Evolutionary conservation across 2,329 filamentous ascomycete genomes (phyloP), one percentile per base, ranked within the genome.

Genomic region (Aquanectria penicillioides): DNA sequence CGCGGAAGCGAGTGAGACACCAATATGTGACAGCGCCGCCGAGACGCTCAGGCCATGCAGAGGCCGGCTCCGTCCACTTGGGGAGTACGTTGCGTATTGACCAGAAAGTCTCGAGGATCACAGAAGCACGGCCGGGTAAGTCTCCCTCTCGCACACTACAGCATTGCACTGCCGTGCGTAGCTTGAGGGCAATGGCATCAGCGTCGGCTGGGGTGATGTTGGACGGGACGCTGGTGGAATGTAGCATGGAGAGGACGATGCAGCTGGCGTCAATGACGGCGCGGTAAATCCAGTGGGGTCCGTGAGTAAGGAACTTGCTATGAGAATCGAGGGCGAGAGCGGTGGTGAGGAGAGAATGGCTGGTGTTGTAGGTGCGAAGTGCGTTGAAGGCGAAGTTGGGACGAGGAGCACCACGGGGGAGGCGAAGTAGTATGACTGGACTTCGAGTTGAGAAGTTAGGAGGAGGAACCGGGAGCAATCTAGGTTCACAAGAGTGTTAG

Each of bases 381-480:
- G 81, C 70, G 64, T 83, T 79, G 44, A 79, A 73, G 57, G 76
- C 78, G 53, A 83, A 74, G 11, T 68, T 62, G 17, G 70, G 65
- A 71, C 73, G 34, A 75, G 77, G 2, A 70, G 69, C 61, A 69
- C 75, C 59, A 73, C 78, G 0, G 77, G 74, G 3, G 80, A 80
- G 61, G 79, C 75, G 63, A 85, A 81, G 72, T 85, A 85, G 70
- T 81, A 84, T 2, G 75, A 71, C 61, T 86, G 83, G 8, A 86
- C 77, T 54, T 86, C 83, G n/a, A 84, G 75, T 18, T 80, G 76
- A 1, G 82, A 79, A 0, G 81, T 75, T 4, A 85, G 69, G 8
- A 82, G 71, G 44, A 81, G 80, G 65, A 85, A 82, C 13, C 78
- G 74, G 49, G 82, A 79, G 18, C 82, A 69, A 33, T 83, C 82